phyloP scores from a whole-genome alignment of 495 filamentous ascomycete species.

The Penicillium waksmanii region DNA sequence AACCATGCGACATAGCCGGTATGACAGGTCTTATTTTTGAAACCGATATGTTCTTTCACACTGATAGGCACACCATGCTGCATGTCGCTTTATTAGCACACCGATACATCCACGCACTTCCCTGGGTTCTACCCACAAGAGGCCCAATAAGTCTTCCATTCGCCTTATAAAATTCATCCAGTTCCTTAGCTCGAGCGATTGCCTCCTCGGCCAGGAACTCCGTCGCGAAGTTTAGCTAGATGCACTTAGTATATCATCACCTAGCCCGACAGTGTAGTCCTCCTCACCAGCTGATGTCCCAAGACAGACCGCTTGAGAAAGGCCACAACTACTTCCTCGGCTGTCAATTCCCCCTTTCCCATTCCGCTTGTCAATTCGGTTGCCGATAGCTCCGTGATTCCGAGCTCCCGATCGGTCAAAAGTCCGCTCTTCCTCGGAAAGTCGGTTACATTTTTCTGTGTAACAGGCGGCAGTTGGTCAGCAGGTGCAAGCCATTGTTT shows the following conservation, averaged over 20 bases:
- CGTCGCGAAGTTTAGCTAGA: conserved; percentile 62
- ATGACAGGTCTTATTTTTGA: conserved; percentile 50
- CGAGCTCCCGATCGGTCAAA: conserved; percentile 54
- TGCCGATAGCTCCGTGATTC: conserved; percentile 61
- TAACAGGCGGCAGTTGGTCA: conserved; percentile 32
- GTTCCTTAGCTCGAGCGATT: conserved; percentile 57
- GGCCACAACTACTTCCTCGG: conserved; percentile 59
- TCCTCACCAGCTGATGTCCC: conserved; percentile 59
- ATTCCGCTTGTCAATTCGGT: conserved; percentile 57
- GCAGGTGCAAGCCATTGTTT: conserved; percentile 43
- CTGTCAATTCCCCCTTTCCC: conserved; percentile 48
- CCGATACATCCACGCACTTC: background rate
- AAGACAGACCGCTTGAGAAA: conserved; percentile 66
- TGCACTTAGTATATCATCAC: background rate
- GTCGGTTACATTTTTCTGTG: conserved; percentile 43
- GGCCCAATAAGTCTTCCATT: conserved; percentile 45
- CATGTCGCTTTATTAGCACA: conserved; percentile 26
- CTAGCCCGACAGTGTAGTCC: background rate
- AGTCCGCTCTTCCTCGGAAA: conserved; percentile 51
- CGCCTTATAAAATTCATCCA: conserved; percentile 54
- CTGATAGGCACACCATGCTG: conserved; percentile 70
- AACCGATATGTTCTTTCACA: conserved; percentile 68
- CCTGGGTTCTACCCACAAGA: conserved; percentile 30
- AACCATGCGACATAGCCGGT: conserved; percentile 48
- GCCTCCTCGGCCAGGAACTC: conserved; percentile 69